Evolutionary conservation across 352 stramenopile species (phyloP), one percentile per base, ranked within the genome.

Genomic region (Lagenidium giganteum): DNA sequence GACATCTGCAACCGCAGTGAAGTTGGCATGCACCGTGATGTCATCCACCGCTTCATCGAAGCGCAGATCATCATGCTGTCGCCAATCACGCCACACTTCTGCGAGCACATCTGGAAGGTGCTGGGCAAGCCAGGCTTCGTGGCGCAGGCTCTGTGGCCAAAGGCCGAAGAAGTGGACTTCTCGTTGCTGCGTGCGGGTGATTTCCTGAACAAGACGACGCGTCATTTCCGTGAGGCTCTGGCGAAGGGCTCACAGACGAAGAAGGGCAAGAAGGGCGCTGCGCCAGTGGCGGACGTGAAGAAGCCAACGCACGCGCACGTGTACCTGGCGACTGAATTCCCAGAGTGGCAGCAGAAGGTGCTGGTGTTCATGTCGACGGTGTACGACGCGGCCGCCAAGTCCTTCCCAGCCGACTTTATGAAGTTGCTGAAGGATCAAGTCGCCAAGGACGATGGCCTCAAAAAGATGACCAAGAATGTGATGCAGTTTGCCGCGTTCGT

Each of bases 401-500:
- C 71, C 28, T 92, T 95, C 67, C 67, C 81, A 24, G 62, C 51
- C 14, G 77, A 93, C 54, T 92, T 95, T 34, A 93, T 95, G 75
- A 91, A 91, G 62, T 61, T 83, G 12, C 58, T 96, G 13, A 95
- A 95, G 78, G 64, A 66, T 17, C 48, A 77, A 42, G 64, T 96
- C 30, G 52, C 55, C 7, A 70, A 76, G 36, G 64, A 92, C 53
- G 76, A 89, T 41, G 78, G 86, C 25, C 48, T 95, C 36, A 94
- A 93, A 73, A 89, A 83, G 61, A 57, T 93, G 12, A 94, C 78
- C 12, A 98, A 98, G 78, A 90, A 96, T 51, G 79, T 95, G 22
- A 98, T 98, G 95, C 95, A 98, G 61, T 98, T 98, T 53, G 94
- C 85, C 48, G 87, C 89, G 20, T 98, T 98, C 35, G 82, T 97